Conservation (phyloP, 139 green algal genomes). For the Volvox reticuliferus region DNA sequence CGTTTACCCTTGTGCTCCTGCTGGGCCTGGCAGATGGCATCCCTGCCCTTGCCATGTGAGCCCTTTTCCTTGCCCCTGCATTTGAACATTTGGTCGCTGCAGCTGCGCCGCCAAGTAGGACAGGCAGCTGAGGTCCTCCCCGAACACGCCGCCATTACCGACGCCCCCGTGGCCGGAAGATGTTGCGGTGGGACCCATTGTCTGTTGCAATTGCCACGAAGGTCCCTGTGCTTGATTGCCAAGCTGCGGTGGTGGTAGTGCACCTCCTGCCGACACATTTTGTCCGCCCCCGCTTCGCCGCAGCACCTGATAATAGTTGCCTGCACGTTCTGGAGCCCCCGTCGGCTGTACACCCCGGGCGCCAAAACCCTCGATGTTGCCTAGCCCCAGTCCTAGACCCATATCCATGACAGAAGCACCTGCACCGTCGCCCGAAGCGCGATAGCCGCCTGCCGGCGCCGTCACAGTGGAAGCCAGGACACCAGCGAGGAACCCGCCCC, state of each 20-base stretch:
- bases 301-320: not conserved
- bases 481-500: not conserved
- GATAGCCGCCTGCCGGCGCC: not conserved
- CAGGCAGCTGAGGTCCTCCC: slow-evolving; percentile 40
- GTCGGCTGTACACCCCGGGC: slow-evolving; percentile 13
- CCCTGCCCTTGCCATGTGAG: not conserved
- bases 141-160: not conserved
- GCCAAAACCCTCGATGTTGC: not conserved
- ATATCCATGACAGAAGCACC: not conserved
- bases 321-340: slow-evolving; percentile 5
- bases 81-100: not conserved
- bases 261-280: not conserved
- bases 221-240: not conserved
- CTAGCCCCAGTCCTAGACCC: not conserved
- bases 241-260: not conserved
- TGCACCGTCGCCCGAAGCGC: not conserved
- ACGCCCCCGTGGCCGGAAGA: not conserved
- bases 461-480: not conserved
- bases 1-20: not conserved
- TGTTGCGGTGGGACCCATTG: too few species aligned
- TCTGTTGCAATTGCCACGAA: not conserved
- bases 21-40: not conserved
- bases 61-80: too few species aligned
- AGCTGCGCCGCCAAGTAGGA: slow-evolving; percentile 8
- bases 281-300: not conserved